phyloP scores from a whole-genome alignment of 1,284 basidiomycete genomes.

The Malassezia psittaci region DNA sequence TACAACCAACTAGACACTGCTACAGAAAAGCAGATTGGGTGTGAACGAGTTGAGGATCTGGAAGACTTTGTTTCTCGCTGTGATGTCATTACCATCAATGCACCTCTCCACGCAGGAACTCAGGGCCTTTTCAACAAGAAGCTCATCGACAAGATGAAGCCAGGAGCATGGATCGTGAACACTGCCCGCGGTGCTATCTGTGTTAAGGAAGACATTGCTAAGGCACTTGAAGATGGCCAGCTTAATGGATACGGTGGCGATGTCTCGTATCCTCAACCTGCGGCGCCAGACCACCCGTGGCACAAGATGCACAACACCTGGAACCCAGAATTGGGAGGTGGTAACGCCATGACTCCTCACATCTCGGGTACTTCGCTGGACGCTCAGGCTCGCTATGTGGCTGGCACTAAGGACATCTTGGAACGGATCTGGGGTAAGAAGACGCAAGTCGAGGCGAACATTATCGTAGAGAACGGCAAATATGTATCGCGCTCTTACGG shows the following conservation, averaged over 20 bases:
- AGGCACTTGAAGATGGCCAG: slow-evolving; percentile 67
- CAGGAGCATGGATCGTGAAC: slow-evolving; percentile 74
- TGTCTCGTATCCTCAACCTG: slow-evolving; percentile 45
- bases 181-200: slow-evolving; percentile 88
- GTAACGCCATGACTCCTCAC: slow-evolving; percentile 50
- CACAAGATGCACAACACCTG: slow-evolving; percentile 58
- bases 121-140: slow-evolving; percentile 60
- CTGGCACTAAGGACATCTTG: slow-evolving; percentile 68
- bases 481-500: slow-evolving; percentile 47
- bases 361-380: slow-evolving; percentile 64
- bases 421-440: slow-evolving; percentile 63
- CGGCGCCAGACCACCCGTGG: slow-evolving; percentile 75
- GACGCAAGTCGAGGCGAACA: slow-evolving; percentile 58
- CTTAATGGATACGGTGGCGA: slow-evolving; percentile 56
- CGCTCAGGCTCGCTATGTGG: slow-evolving; percentile 77
- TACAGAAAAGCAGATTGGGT: slow-evolving; percentile 62
- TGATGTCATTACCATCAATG: slow-evolving; percentile 78
- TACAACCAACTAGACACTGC: slow-evolving; percentile 66
- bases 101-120: slow-evolving; percentile 80
- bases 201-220: slow-evolving; percentile 68
- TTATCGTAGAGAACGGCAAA: slow-evolving; percentile 55
- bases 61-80: slow-evolving; percentile 71
- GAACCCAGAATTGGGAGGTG: slow-evolving; percentile 62
- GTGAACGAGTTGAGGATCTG: slow-evolving; percentile 67
- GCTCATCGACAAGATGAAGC: slow-evolving; percentile 79